A percentile compares a stretch with the other conserved stretches of the same genome.
Evolutionary conservation across 495 filamentous ascomycete species (phyloP).

Genomic region (Lichenothelia convexa): DNA sequence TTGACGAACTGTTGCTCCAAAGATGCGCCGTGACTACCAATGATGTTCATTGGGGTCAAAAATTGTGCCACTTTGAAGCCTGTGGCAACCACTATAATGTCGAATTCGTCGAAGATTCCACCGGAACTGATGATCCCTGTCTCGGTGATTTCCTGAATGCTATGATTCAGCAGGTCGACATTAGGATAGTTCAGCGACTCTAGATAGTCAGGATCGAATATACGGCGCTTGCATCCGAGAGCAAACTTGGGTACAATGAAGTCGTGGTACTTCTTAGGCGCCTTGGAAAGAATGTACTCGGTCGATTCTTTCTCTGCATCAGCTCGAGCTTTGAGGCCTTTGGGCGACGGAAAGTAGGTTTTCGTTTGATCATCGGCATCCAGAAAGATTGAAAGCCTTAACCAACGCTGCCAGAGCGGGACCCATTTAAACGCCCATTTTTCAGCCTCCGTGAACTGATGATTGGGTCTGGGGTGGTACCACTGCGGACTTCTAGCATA

Average conservation of each 20-base stretch:
- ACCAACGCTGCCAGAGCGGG: conserved; percentile 14
- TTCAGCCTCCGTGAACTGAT: conserved; percentile 9
- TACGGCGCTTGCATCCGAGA: conserved; percentile 26
- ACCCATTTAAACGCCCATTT: conserved; percentile 12
- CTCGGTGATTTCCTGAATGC: conserved; percentile 1
- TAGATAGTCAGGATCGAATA: conserved; percentile 21
- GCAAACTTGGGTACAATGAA: conserved; percentile 25
- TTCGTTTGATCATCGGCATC: conserved; percentile 12
- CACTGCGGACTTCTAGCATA: conserved; percentile 21
- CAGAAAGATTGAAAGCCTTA: conserved; percentile 15
- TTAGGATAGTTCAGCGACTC: conserved; percentile 5
- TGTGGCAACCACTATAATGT: conserved; percentile 9
- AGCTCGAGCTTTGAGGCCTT: conserved; percentile 5
- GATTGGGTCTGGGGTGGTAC: conserved; percentile 20
- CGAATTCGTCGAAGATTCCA: conserved; percentile 4
- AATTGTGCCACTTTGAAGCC: conserved; percentile 14
- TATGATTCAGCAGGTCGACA: conserved; percentile 1
- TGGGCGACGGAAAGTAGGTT: conserved; percentile 13
- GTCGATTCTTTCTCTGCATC: conserved; percentile 6
- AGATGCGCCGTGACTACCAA: conserved; percentile 17
- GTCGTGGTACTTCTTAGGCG: conserved; percentile 24
- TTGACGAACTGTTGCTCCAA: conserved; percentile 23
- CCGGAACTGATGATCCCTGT: conserved; percentile 4
- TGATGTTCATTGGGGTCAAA: conserved; percentile 18
- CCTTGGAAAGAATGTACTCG: conserved; percentile 19